Evolutionary conservation across 1,284 basidiomycete species (phyloP).

Genomic region (Ustilago xerochloae): DNA sequence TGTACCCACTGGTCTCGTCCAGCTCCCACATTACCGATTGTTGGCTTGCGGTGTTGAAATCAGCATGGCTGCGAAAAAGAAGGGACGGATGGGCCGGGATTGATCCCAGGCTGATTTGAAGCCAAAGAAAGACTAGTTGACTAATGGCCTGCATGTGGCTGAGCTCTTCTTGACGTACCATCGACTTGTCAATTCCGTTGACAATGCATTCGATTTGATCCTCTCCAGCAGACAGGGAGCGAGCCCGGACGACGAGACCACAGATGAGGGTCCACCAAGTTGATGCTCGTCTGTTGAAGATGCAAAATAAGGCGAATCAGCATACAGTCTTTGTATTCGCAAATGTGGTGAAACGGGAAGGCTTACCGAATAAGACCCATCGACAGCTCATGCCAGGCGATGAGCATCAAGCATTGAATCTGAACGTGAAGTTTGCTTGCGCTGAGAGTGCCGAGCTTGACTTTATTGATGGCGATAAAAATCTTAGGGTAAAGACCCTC

Average conservation of each 20-base stretch:
- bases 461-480: not conserved
- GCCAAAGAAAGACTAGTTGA: constrained; percentile 28
- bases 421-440: constrained; percentile 4
- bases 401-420: constrained; percentile 27
- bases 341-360: not conserved
- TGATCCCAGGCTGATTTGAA: constrained; percentile 9
- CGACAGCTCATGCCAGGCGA: constrained; percentile 43
- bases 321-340: not conserved
- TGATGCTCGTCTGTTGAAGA: constrained; percentile 20
- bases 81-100: not conserved
- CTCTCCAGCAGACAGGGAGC: constrained; percentile 1
- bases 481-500: not conserved
- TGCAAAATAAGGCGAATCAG: not conserved
- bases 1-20: constrained; percentile 21
- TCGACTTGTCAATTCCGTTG: constrained; percentile 25
- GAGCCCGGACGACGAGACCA: constrained; percentile 4
- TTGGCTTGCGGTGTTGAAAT: not conserved
- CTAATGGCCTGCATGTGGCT: constrained; percentile 20
- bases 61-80: not conserved
- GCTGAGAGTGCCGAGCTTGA: constrained; percentile 7
- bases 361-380: constrained; percentile 26
- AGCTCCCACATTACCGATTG: constrained; percentile 14
- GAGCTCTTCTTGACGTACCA: constrained; percentile 26
- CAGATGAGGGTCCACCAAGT: constrained; percentile 25
- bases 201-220: constrained; percentile 1